Conservation (phyloP, 2,329 filamentous ascomycete species). For the Myriosclerotinia curreyana region DNA sequence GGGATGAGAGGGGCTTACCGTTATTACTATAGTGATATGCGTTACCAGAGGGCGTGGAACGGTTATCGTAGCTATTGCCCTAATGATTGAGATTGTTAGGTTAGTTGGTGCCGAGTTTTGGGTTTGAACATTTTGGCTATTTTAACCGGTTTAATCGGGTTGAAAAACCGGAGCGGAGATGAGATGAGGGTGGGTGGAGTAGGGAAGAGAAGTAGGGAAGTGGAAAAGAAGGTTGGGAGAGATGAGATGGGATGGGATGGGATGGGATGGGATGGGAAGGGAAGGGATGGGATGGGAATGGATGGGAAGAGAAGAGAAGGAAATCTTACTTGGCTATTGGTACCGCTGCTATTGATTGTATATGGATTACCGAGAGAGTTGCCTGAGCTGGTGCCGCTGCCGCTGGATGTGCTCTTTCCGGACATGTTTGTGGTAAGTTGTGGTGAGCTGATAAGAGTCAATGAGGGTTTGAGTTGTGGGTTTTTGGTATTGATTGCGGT, state of each 20-base stretch:
- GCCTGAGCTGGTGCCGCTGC: not conserved
- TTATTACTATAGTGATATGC: constrained; percentile 67
- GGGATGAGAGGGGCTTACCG: too few species aligned
- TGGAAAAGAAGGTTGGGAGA: too few species aligned
- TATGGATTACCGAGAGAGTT: constrained; percentile 37
- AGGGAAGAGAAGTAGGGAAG: too few species aligned
- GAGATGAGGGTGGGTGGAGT: too few species aligned
- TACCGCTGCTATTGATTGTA: constrained; percentile 46
- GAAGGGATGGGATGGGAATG: not conserved
- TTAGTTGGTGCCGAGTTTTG: not conserved
- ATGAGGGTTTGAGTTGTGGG: not conserved
- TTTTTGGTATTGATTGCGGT: not conserved
- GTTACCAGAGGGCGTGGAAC: constrained; percentile 56
- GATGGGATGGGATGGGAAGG: too few species aligned
- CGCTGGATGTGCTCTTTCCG: not conserved
- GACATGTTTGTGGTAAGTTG: not conserved
- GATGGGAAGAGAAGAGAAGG: too few species aligned
- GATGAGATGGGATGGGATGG: too few species aligned
- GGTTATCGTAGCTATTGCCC: constrained; percentile 67
- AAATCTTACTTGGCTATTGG: constrained; percentile 57
- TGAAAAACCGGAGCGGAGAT: too few species aligned
- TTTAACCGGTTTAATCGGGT: too few species aligned
- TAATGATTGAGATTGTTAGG: constrained; percentile 35
- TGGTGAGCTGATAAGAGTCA: too few species aligned
- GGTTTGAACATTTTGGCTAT: too few species aligned